Base-by-base conservation (phyloP, 331 rosid genomes). In the Cydonia oblonga region DNA sequence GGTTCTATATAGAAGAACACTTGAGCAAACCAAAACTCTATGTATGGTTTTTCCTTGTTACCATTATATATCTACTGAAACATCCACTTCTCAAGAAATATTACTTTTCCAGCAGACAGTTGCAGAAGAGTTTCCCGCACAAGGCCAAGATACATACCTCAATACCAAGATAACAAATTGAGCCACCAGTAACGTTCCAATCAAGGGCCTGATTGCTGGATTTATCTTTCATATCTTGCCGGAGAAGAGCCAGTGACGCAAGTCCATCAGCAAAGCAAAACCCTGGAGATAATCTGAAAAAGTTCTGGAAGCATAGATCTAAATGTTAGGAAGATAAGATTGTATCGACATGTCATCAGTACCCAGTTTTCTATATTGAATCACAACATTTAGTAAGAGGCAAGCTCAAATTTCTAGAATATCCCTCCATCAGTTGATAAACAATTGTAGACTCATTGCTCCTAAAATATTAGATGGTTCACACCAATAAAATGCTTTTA, bases 261-360 rank as follows among this genome's bases (percentile, higher is more conserved):
- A 93, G 92, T 63, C 98, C 98, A 26, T 93, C 96, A 81, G 98
- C 96, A 80, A 93, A 91, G 86, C 97, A 93, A 87, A 93, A 91
- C 75, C 96, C 98, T 64, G 97, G 97, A 75, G 90, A 89, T 80
- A 93, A 86, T 85, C 97, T 91, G 88, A 91, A 91, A 76, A 93
- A 87, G 70, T 89, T 90, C 98, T 90, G 98, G 76, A 71, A 80
- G 42, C 71, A 79, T 16, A 78, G 25, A 78, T 57, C 22, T 33
- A 64, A 63, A 82, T 53, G 74, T 72, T 51, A 81, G 81, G 26
- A 61, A 53, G 66, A 66, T 58, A 32, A 35, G 52, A 79, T 52
- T 54, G 68, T 19, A 67, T 70, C 62, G 7, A 9, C 62, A 56
- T 0, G 14, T 4, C 76, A 76, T 38, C 33, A 69, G 49, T n/a